phyloP scores from a whole-genome alignment of 2,329 filamentous ascomycete genomes.

The Akanthomyces dipterigenus region DNA sequence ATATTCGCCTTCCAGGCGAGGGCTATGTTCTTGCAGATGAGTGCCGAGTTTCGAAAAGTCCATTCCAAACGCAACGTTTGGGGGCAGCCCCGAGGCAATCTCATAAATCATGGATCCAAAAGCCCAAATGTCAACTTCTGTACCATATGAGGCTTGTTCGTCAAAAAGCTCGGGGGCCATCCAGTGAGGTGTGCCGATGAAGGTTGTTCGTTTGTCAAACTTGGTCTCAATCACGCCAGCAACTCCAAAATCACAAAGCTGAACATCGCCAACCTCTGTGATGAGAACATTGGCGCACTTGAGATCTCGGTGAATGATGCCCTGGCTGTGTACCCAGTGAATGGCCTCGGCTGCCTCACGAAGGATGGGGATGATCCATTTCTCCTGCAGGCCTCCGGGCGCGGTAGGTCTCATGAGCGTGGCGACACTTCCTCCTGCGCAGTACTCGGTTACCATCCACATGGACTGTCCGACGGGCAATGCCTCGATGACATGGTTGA shows the following conservation, averaged over 20 bases:
- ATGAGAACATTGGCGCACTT: conserved; percentile 77
- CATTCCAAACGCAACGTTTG: conserved; percentile 53
- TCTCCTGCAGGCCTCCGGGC: conserved; percentile 60
- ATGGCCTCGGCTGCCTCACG: conserved; percentile 61
- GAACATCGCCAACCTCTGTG: conserved; percentile 67
- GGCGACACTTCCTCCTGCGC: conserved; percentile 74
- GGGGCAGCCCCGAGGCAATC: conserved; percentile 71
- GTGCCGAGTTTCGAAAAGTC: conserved; percentile 44
- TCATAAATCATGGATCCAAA: conserved; percentile 77
- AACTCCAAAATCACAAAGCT: conserved; percentile 81
- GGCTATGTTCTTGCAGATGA: conserved; percentile 54
- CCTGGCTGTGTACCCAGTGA: conserved; percentile 60
- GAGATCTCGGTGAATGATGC: conserved; percentile 65
- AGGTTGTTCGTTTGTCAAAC: conserved; percentile 69
- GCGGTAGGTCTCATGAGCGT: conserved; percentile 63
- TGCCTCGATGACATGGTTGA: conserved; percentile 76
- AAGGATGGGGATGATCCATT: conserved; percentile 62
- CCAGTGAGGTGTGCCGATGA: conserved; percentile 79
- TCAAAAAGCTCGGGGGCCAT: conserved; percentile 78
- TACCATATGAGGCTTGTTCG: conserved; percentile 57
- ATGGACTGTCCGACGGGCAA: conserved; percentile 71
- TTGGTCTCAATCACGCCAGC: conserved; percentile 71
- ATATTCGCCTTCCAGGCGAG: conserved; percentile 66
- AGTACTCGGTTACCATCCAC: conserved; percentile 86
- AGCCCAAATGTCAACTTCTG: conserved; percentile 76